Percentiles rank a stretch among this genome's conserved stretches.
phyloP scores from a whole-genome alignment of 2,329 filamentous ascomycete species.

The Colletotrichum limetticola region DNA sequence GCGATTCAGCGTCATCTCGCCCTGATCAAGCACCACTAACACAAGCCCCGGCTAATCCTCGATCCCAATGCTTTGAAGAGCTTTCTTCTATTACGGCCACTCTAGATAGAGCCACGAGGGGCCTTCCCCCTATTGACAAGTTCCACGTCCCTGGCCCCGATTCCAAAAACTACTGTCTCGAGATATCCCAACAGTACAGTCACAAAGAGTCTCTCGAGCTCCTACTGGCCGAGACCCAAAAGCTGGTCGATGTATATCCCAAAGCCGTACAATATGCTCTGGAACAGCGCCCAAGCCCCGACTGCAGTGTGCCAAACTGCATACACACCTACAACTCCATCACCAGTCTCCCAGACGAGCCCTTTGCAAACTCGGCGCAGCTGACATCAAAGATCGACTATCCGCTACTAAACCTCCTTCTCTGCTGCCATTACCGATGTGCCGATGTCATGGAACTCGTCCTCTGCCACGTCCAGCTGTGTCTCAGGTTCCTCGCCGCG shows the following conservation, averaged over 20 bases:
- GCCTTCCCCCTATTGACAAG: slow-evolving; percentile 12
- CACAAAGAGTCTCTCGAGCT: slow-evolving; percentile 45
- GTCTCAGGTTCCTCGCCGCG: slow-evolving; percentile 42
- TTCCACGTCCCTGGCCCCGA: slow-evolving; percentile 38
- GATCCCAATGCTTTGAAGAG: slow-evolving; percentile 5
- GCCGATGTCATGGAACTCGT: slow-evolving; percentile 50
- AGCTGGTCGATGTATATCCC: slow-evolving; percentile 49
- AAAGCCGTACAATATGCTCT: slow-evolving; percentile 39
- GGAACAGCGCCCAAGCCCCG: slow-evolving; percentile 9
- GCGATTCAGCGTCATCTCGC: background rate
- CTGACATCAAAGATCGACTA: slow-evolving; percentile 42
- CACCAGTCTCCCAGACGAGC: slow-evolving; percentile 1
- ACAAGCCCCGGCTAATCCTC: background rate
- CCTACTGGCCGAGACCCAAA: slow-evolving; percentile 47
- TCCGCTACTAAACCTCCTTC: slow-evolving; percentile 48
- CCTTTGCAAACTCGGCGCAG: slow-evolving; percentile 31
- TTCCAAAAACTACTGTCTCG: slow-evolving; percentile 38
- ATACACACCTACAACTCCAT: slow-evolving; percentile 41
- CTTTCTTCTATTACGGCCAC: slow-evolving; percentile 5
- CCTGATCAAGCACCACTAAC: background rate
- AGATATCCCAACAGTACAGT: slow-evolving; percentile 39
- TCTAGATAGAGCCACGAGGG: slow-evolving; percentile 8
- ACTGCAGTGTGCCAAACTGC: slow-evolving; percentile 46
- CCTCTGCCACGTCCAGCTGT: slow-evolving; percentile 44
- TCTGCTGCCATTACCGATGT: slow-evolving; percentile 50